These are phyloP conservation scores for Globisporangium abappressorium DNA, from an alignment of 352 stramenopile genomes.

Conservation along the genomic window DNA sequence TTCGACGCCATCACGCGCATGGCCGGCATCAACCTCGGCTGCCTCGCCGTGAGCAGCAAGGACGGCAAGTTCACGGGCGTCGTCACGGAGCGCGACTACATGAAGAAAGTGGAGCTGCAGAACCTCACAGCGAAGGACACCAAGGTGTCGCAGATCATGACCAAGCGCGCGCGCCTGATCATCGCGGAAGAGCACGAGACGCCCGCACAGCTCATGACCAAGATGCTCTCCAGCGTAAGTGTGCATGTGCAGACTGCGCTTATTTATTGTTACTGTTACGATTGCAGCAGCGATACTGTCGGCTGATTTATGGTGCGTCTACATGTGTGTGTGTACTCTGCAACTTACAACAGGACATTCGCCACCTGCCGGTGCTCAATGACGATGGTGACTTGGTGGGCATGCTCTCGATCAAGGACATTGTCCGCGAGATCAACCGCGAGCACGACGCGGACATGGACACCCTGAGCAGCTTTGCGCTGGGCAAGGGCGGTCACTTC, in stretches of 20 bases:
- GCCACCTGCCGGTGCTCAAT: conserved; percentile 94
- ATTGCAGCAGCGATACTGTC: neutral
- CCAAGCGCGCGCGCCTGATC: conserved; percentile 88
- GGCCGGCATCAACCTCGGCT: conserved; percentile 92
- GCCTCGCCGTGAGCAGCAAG: conserved; percentile 86
- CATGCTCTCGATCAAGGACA: conserved; percentile 94
- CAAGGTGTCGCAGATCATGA: conserved; percentile 93
- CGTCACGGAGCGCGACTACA: conserved; percentile 94
- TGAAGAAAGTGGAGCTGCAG: conserved; percentile 95
- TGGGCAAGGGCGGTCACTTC: conserved; percentile 78
- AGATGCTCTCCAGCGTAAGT: conserved; percentile 92
- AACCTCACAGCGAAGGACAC: conserved; percentile 85
- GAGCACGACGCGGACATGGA: conserved; percentile 80
- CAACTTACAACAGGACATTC: conserved; percentile 69
- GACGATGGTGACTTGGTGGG: conserved; percentile 87
- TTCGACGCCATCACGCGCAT: conserved; percentile 95
- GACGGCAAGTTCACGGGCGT: conserved; percentile 90
- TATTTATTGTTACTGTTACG: neutral
- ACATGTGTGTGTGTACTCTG: neutral
- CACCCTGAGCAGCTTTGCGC: conserved; percentile 72
- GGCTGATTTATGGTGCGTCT: neutral
- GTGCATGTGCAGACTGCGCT: neutral
- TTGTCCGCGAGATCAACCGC: conserved; percentile 86
- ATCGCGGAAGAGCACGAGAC: conserved; percentile 85
- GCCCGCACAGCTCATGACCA: conserved; percentile 91